These are phyloP conservation scores for Noccaea bulbosa DNA, from an alignment of 345 rosid species.

Conservation along the genomic window DNA sequence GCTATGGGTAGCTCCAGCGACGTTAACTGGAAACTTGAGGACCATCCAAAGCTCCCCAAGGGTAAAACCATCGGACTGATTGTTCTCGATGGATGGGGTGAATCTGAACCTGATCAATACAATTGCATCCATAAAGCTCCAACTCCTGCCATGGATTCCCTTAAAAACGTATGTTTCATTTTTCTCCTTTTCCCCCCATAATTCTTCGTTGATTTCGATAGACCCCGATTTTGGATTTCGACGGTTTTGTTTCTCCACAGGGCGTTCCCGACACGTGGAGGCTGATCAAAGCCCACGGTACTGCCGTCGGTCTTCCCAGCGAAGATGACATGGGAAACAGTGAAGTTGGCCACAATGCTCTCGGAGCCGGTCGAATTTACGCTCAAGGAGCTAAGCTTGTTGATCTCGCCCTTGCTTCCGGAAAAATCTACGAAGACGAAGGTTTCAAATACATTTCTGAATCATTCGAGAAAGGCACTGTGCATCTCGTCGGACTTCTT, in stretches of 20 bases:
- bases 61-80: constrained; percentile 77
- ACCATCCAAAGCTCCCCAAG: constrained; percentile 79
- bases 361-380: constrained; percentile 91
- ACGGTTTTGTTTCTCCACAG: constrained; percentile 35
- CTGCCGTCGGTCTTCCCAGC: constrained; percentile 91
- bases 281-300: constrained; percentile 85
- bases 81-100: constrained; percentile 99
- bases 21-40: constrained; percentile 67
- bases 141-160: constrained; percentile 93
- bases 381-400: constrained; percentile 99
- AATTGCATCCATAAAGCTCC: constrained; percentile 92
- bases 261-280: constrained; percentile 82
- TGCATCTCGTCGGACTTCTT: constrained; percentile 83
- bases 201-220: background rate
- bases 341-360: constrained; percentile 99
- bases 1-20: constrained; percentile 65
- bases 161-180: constrained; percentile 58
- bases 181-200: background rate
- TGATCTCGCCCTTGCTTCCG: constrained; percentile 87
- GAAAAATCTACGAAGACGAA: constrained; percentile 78
- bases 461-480: constrained; percentile 62
- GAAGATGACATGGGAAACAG: constrained; percentile 99
- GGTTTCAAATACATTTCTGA: constrained; percentile 78
- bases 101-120: constrained; percentile 75
- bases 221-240: background rate